phyloP scores from a whole-genome alignment of 768 basidiomycete species.

The Pisolithus albus region DNA sequence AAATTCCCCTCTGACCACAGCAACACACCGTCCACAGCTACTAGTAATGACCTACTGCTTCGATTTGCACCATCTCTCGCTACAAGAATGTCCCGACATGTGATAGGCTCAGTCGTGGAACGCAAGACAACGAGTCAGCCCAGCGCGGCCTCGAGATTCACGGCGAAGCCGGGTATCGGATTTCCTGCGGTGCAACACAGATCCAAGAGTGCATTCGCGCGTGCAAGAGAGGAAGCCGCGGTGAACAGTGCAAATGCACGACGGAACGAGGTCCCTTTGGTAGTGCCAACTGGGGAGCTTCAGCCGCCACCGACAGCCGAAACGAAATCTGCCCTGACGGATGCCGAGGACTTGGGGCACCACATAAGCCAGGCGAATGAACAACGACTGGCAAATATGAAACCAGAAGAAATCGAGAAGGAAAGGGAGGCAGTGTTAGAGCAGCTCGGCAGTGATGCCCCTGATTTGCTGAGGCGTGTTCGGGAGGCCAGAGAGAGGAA shows the following conservation, averaged over 20 bases:
- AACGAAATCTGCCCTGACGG: neutral
- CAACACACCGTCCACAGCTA: too few relatives aligned
- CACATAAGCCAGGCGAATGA: slow-evolving; percentile 66
- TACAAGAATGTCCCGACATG: slow-evolving; percentile 16
- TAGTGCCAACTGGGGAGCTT: slow-evolving; percentile 20
- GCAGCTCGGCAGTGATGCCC: slow-evolving; percentile 61
- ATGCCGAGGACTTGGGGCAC: slow-evolving; percentile 40
- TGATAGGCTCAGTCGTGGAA: slow-evolving; percentile 45
- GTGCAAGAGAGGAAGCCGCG: slow-evolving; percentile 34
- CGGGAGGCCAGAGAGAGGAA: slow-evolving; percentile 3
- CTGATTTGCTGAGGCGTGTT: slow-evolving; percentile 44
- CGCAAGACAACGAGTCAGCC: slow-evolving; percentile 27
- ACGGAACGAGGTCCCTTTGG: slow-evolving; percentile 12
- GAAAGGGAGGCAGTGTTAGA: slow-evolving; percentile 64
- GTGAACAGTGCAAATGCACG: slow-evolving; percentile 15
- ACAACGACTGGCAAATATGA: slow-evolving; percentile 57
- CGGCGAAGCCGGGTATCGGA: slow-evolving; percentile 31
- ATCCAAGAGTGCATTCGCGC: slow-evolving; percentile 54
- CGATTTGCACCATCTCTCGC: neutral
- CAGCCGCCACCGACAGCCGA: neutral
- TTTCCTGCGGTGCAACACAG: slow-evolving; percentile 64
- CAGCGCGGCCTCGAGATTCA: slow-evolving; percentile 16
- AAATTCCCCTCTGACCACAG: too few relatives aligned
- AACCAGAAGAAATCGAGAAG: slow-evolving; percentile 57
- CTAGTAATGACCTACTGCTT: too few relatives aligned